Percentiles rank a stretch among this genome's conserved stretches.
These are phyloP conservation scores for Globisporangium acanthophoron DNA, from an alignment of 352 stramenopile genomes.

Conservation along the genomic window DNA sequence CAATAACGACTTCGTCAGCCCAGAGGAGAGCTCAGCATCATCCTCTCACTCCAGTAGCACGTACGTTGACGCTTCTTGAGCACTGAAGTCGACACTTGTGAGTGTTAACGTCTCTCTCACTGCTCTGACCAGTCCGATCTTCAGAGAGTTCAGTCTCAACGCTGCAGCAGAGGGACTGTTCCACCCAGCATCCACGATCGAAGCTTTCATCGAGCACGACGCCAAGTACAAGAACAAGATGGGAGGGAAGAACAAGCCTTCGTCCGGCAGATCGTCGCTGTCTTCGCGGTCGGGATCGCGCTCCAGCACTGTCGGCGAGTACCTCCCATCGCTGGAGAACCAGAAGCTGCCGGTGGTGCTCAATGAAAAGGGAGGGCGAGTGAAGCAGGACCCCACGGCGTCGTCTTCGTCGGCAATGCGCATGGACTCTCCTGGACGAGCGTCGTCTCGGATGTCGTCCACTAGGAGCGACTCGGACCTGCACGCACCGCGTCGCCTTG, in stretches of 20 bases:
- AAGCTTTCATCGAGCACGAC: conserved; percentile 75
- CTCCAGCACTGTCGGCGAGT: conserved; percentile 20
- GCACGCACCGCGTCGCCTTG: conserved; percentile 36
- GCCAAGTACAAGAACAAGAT: conserved; percentile 36
- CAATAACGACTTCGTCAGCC: conserved; percentile 10
- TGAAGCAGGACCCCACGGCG: conserved; percentile 13
- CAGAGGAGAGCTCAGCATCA: conserved; percentile 4
- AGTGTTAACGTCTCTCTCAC: not conserved
- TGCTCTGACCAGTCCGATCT: conserved; percentile 29
- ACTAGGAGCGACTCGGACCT: conserved; percentile 61
- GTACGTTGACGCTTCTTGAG: conserved; percentile 7
- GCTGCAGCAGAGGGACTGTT: conserved; percentile 70
- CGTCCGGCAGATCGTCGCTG: conserved; percentile 14
- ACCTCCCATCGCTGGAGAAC: conserved; percentile 28
- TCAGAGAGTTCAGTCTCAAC: conserved; percentile 52
- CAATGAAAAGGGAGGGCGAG: conserved; percentile 24
- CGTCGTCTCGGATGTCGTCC: conserved; percentile 14
- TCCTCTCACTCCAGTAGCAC: conserved; percentile 12
- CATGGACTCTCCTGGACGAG: conserved; percentile 4
- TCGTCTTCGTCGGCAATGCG: conserved; percentile 8
- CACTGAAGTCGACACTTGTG: not conserved
- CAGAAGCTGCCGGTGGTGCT: conserved; percentile 24
- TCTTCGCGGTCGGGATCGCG: conserved; percentile 15
- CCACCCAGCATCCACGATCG: conserved; percentile 66
- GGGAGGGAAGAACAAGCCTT: conserved; percentile 5